phyloP scores from a whole-genome alignment of 139 green algal species.

The Raphidocelis subcapitata region DNA sequence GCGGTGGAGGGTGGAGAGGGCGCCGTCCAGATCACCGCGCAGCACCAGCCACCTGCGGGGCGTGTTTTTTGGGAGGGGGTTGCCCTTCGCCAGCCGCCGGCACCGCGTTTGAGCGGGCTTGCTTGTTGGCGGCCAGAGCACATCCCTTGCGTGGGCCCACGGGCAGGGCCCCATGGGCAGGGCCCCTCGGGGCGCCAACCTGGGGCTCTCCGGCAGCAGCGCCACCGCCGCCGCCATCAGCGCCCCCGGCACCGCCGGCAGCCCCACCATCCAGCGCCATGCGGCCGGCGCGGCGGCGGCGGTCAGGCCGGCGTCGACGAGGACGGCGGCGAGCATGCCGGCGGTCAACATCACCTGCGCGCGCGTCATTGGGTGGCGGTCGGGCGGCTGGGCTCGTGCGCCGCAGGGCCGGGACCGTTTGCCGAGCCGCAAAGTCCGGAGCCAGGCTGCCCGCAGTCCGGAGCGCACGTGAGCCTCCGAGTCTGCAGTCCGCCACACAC shows the following conservation, averaged over 20 bases:
- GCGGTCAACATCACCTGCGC: slow-evolving; percentile 68
- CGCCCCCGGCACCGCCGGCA: slow-evolving; percentile 52
- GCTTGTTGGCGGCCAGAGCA: no score
- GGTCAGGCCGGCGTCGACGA: slow-evolving; percentile 64
- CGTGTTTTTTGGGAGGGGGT: no score
- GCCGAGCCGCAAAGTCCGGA: no score
- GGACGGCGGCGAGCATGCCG: slow-evolving; percentile 68
- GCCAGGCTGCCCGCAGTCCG: no score
- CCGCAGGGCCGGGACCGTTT: no score
- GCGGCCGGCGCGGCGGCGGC: not conserved
- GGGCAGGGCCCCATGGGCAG: no score
- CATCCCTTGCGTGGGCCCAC: no score
- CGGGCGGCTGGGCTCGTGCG: not conserved
- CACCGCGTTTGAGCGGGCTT: no score
- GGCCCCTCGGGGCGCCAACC: no score
- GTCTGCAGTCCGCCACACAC: no score
- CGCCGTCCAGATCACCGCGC: slow-evolving; percentile 60
- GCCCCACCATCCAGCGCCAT: slow-evolving; percentile 74
- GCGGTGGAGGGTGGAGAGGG: slow-evolving; percentile 66
- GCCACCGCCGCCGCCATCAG: slow-evolving; percentile 43
- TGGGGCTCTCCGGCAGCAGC: slow-evolving; percentile 76
- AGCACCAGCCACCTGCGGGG: slow-evolving; percentile 74
- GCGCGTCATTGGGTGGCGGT: not conserved
- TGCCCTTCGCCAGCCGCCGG: no score
- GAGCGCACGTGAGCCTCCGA: no score